A percentile compares a stretch with the other conserved stretches of the same genome.
phyloP scores from a whole-genome alignment of 2,329 filamentous ascomycete species.

The Aspergillus sojae region DNA sequence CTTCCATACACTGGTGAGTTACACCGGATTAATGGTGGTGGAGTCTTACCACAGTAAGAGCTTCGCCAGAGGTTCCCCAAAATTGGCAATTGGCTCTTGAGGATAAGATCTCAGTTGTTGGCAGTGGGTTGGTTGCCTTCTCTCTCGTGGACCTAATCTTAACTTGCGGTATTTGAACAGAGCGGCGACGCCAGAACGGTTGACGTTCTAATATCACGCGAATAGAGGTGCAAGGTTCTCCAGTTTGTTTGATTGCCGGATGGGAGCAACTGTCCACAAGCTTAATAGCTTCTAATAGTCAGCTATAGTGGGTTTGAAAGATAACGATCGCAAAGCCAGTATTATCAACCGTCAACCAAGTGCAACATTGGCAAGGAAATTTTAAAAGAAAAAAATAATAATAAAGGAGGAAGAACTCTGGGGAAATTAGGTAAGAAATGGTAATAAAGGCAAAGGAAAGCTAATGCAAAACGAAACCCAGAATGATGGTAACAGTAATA shows the following conservation, averaged over 20 bases:
- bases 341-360: constrained; percentile 13
- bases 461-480: constrained; percentile 17
- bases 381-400: constrained; percentile 2
- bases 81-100: constrained; percentile 18
- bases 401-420: not conserved
- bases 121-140: not conserved
- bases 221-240: constrained; percentile 8
- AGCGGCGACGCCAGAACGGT: not conserved
- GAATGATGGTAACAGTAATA: constrained; percentile 19
- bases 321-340: constrained; percentile 1
- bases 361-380: not conserved
- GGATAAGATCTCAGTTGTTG: not conserved
- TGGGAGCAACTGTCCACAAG: not conserved
- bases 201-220: constrained; percentile 8
- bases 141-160: not conserved
- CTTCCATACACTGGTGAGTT: not conserved
- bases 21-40: not conserved
- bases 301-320: constrained; percentile 4
- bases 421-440: constrained; percentile 8
- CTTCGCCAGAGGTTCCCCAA: constrained; percentile 10
- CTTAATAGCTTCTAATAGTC: not conserved
- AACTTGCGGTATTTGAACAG: not conserved
- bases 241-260: not conserved
- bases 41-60: constrained; percentile 2
- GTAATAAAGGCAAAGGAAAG: constrained; percentile 3